Evolutionary conservation across 1,284 basidiomycete species (phyloP).

Genomic region (Sanghuangporus sanghuang): DNA sequence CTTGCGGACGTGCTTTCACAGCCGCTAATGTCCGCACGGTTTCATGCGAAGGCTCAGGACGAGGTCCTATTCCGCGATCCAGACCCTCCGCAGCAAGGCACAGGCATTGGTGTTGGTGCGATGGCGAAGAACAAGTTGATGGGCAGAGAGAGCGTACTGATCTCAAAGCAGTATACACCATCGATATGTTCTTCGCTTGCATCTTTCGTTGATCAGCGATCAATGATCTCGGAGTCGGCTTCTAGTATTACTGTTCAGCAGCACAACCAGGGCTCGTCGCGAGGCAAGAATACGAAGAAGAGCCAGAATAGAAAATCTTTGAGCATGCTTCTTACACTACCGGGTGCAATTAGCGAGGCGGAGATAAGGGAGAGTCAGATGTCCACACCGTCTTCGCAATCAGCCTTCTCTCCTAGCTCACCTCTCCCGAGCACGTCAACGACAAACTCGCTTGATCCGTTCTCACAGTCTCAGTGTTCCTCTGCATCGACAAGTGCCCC

Average conservation of each 20-base stretch:
- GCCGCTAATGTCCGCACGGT: constrained; percentile 53
- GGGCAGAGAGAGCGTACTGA: constrained; percentile 61
- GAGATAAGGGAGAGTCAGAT: constrained; percentile 1
- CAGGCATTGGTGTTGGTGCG: constrained; percentile 42
- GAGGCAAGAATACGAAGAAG: constrained; percentile 1
- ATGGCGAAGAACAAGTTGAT: constrained; percentile 55
- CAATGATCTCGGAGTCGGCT: constrained; percentile 4
- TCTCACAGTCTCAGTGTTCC: constrained; percentile 42
- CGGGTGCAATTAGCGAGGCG: background rate
- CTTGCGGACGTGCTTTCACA: constrained; percentile 67
- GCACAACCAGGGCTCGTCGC: background rate
- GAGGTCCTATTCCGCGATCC: constrained; percentile 48
- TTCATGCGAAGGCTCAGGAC: constrained; percentile 53
- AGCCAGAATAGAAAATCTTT: background rate
- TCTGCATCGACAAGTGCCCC: constrained; percentile 36
- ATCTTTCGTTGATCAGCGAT: background rate
- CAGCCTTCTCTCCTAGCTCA: constrained; percentile 1
- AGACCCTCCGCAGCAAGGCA: constrained; percentile 31
- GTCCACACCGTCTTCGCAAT: background rate
- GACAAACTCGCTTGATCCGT: background rate
- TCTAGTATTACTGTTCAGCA: constrained; percentile 6
- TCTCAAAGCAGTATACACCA: constrained; percentile 24
- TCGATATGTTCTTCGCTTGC: background rate
- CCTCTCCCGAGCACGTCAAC: background rate
- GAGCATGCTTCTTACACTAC: constrained; percentile 14